Conservation (phyloP, 192 early-diverging fungal species). For the Obelidium mucronatum region DNA sequence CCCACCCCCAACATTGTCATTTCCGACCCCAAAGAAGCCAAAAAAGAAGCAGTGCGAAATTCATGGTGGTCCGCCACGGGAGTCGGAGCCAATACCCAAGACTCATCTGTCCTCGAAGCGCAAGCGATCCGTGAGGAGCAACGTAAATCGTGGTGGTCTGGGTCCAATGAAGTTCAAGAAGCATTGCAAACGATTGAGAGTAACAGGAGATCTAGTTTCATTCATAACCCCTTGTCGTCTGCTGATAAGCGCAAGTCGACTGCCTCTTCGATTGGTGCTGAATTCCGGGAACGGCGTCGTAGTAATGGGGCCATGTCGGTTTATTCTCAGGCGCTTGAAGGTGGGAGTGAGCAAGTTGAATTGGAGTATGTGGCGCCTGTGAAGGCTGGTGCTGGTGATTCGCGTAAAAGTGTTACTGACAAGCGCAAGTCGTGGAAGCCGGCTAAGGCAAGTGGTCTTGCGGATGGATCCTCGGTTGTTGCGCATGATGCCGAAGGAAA, state of each 20-base stretch:
- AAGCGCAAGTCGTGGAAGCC: constrained; percentile 24
- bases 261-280: constrained; percentile 16
- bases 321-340: not conserved
- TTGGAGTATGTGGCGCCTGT: constrained; percentile 21
- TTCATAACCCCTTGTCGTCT: not conserved
- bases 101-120: constrained; percentile 37
- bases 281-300: not conserved
- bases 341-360: not conserved
- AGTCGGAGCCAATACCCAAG: constrained; percentile 21
- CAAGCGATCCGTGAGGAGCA: constrained; percentile 35
- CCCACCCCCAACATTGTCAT: constrained; percentile 8
- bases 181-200: not conserved
- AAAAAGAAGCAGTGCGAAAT: constrained; percentile 39
- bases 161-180: constrained; percentile 15
- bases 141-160: constrained; percentile 36
- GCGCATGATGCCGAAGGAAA: not conserved
- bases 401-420: not conserved
- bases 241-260: constrained; percentile 26
- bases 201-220: constrained; percentile 8
- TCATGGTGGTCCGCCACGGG: constrained; percentile 39
- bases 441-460: constrained; percentile 9
- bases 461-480: constrained; percentile 7
- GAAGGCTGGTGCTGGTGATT: not conserved
- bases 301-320: constrained; percentile 16
- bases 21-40: constrained; percentile 33